A percentile compares a stretch with the other conserved stretches of the same genome.
phyloP scores from a whole-genome alignment of 345 rosid species.

The Acer yangbiense region DNA sequence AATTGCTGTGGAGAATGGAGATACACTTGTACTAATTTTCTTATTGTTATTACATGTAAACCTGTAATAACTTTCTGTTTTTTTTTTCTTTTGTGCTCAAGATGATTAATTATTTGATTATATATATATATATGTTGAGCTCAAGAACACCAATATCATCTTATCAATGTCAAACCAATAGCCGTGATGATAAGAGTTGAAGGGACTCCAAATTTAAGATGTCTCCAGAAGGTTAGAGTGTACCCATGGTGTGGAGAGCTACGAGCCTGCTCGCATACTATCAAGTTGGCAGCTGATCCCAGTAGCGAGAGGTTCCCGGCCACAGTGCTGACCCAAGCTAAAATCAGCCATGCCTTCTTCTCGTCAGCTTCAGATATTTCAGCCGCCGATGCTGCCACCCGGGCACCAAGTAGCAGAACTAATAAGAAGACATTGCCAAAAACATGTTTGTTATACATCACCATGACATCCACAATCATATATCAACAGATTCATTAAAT shows the following conservation, averaged over 20 bases:
- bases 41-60: too few species aligned
- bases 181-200: slow-evolving; percentile 71
- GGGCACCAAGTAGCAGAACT: slow-evolving; percentile 79
- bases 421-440: slow-evolving; percentile 18
- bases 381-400: slow-evolving; percentile 76
- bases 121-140: too few species aligned
- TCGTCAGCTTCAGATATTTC: slow-evolving; percentile 46
- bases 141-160: slow-evolving; percentile 20
- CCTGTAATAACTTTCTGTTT: too few species aligned
- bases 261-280: slow-evolving; percentile 88
- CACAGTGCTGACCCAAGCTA: slow-evolving; percentile 88
- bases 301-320: slow-evolving; percentile 81
- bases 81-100: too few species aligned
- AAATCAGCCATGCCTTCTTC: slow-evolving; percentile 84
- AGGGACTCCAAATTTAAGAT: slow-evolving; percentile 75
- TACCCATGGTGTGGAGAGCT: slow-evolving; percentile 50
- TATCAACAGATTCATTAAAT: background rate
- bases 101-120: too few species aligned
- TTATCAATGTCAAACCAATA: slow-evolving; percentile 58
- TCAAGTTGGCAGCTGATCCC: slow-evolving; percentile 90
- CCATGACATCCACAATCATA: too few species aligned
- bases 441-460: background rate
- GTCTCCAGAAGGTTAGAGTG: slow-evolving; percentile 69
- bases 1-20: too few species aligned
- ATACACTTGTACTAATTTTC: too few species aligned